Conservation (phyloP, 2,329 filamentous ascomycete genomes). For the Aureobasidium subglaciale region DNA sequence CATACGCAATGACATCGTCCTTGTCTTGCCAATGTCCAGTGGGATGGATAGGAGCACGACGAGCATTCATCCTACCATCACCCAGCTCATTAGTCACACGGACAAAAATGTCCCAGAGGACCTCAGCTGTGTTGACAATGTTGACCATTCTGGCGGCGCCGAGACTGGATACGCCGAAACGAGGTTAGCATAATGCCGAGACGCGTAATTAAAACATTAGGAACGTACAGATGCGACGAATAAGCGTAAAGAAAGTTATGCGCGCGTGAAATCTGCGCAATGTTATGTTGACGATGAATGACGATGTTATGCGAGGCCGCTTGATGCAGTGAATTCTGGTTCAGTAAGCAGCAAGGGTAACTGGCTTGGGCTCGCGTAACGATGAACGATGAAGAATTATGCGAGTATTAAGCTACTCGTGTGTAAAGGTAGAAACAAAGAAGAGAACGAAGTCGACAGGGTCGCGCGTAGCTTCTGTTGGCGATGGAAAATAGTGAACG, state of each 20-base stretch:
- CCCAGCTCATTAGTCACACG: not conserved
- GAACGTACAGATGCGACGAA: not conserved
- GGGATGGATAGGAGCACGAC: not conserved
- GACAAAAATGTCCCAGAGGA: not conserved
- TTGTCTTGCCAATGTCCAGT: not conserved
- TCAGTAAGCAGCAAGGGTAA: not conserved
- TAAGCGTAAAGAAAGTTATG: not conserved
- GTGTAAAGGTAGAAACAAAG: not conserved
- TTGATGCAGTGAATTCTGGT: not conserved
- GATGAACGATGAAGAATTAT: not conserved
- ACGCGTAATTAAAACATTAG: not conserved
- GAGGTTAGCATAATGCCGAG: not conserved
- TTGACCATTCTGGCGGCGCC: not conserved
- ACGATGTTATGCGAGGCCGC: not conserved
- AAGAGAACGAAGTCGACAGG: not conserved
- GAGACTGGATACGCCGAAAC: not conserved
- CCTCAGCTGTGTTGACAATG: not conserved
- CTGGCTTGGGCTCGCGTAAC: not conserved
- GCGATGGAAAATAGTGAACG: no score
- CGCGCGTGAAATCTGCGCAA: not conserved
- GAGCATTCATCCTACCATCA: not conserved
- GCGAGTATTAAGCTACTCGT: not conserved
- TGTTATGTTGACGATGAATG: not conserved
- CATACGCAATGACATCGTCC: not conserved
- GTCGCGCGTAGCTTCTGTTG: not conserved